These are phyloP conservation scores for Colletotrichum limetticola DNA, from an alignment of 2,329 filamentous ascomycete genomes.

Conservation along the genomic window DNA sequence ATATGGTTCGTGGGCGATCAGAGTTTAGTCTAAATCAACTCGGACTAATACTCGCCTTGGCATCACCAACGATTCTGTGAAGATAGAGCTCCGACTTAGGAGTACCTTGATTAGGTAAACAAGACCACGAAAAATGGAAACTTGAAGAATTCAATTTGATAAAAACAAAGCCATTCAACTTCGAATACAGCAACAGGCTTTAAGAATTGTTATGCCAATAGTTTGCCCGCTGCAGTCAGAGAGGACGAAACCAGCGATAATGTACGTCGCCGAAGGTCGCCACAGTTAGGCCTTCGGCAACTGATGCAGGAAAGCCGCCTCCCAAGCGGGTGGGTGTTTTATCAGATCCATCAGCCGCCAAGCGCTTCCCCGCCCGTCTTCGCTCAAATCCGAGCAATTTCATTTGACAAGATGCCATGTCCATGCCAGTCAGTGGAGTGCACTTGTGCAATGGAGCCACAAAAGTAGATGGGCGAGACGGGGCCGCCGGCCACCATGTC, in stretches of 20 bases:
- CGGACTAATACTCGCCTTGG: neutral
- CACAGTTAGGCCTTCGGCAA: neutral
- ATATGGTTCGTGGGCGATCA: neutral
- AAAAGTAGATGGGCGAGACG: neutral
- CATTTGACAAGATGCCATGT: neutral
- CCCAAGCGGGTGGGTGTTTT: neutral
- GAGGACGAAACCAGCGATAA: neutral
- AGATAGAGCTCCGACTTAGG: neutral
- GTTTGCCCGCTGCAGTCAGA: no score
- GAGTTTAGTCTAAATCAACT: neutral
- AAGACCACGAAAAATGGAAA: neutral
- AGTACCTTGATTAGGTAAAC: neutral
- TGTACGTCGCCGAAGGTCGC: neutral
- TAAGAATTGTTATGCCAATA: neutral
- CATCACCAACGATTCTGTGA: neutral
- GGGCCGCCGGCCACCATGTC: slow-evolving; percentile 1
- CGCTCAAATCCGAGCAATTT: neutral
- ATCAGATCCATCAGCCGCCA: neutral
- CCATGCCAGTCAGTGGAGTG: slow-evolving; percentile 15
- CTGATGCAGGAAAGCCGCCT: neutral
- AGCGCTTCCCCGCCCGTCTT: neutral
- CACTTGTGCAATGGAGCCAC: neutral
- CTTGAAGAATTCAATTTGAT: neutral
- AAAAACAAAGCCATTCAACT: neutral
- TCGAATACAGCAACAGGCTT: neutral